Conservation (phyloP, 2,329 filamentous ascomycete genomes). For the Ascochyta viciae-villosae region DNA sequence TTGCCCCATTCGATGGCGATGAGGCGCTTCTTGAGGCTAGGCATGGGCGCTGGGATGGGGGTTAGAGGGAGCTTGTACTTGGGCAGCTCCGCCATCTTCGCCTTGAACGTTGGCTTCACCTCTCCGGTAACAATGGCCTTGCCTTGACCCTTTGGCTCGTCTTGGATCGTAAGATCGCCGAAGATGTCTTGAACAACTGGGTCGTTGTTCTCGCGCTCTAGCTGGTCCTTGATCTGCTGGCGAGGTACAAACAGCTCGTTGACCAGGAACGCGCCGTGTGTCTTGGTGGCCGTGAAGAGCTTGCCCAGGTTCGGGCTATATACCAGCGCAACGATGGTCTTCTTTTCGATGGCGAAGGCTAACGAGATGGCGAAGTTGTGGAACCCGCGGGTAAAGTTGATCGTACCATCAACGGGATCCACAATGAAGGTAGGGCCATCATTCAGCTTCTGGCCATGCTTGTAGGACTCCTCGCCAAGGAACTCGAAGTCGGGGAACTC, state of each 20-base stretch:
- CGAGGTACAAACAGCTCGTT: conserved; percentile 18
- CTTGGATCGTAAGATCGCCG: neutral
- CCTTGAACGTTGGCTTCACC: conserved; percentile 6
- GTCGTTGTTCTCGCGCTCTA: neutral
- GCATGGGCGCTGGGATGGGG: conserved; percentile 29
- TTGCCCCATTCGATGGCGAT: conserved; percentile 49
- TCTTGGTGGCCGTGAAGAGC: conserved; percentile 46
- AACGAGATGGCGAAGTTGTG: conserved; percentile 47
- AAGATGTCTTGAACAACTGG: neutral
- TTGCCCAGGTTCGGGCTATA: conserved; percentile 46
- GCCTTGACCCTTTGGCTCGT: neutral
- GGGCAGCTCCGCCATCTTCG: conserved; percentile 3
- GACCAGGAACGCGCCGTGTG: conserved; percentile 41
- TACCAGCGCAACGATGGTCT: conserved; percentile 45
- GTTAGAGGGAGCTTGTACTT: conserved; percentile 42
- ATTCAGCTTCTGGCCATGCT: conserved; percentile 38
- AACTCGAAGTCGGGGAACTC: conserved; percentile 56
- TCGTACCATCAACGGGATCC: conserved; percentile 50
- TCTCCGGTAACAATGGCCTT: neutral
- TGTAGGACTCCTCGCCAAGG: conserved; percentile 49
- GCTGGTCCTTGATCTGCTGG: neutral
- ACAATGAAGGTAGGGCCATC: conserved; percentile 46
- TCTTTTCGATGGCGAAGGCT: conserved; percentile 40
- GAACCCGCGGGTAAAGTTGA: conserved; percentile 50
- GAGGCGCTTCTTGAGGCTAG: conserved; percentile 41